Base-by-base conservation (phyloP, 805 yeast species). In the Wickerhamiella bombiphila region DNA sequence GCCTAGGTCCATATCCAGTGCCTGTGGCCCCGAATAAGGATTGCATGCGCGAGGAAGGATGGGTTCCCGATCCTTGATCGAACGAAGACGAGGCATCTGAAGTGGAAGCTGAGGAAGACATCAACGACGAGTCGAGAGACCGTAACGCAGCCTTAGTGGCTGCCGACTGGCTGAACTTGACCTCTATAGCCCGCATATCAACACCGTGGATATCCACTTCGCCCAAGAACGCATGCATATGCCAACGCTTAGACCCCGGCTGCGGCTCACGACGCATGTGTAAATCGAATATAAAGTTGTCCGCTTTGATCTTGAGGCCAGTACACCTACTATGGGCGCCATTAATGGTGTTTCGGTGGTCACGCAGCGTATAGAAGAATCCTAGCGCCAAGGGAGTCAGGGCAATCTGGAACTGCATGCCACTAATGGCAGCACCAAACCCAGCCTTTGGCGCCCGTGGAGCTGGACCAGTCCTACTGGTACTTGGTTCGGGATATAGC, bases 361-460 rank as follows among this genome's bases (percentile, higher is more conserved):
- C 39, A 2, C 39, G 25, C 38, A 45, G 15, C 16, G 35, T 38
- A 19, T 79, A 78, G 17, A 75, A 65, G 55, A 86, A 93, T 0
- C 88, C 65, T 9, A 88, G 60, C 46, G 72, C 81, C 14, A 91
- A 60, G 1, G 94, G 86, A 20, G 72, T 65, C 34, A 88, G 59
- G 38, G 70, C 68, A 29, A 93, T 75, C 44, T 71, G 75, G 53
- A 82, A 88, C 51, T 86, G 81, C 43, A 83, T 77, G 2, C 94
- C 76, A 46, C 65, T 72, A 29, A 50, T 42, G 1, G 51, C 51
- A 1, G 49, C 38, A 0, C 93, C 80, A 50, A 86, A 79, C 55
- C 82, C 85, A 3, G 56, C 51, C 38, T 52, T 54, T 20, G 44
- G 34, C 5, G 49, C 42, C 7, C 46, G 33, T 4, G 33, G 33